Evolutionary conservation across 805 yeast genomes (phyloP).

Genomic region (Metschnikowia reukaufii): DNA sequence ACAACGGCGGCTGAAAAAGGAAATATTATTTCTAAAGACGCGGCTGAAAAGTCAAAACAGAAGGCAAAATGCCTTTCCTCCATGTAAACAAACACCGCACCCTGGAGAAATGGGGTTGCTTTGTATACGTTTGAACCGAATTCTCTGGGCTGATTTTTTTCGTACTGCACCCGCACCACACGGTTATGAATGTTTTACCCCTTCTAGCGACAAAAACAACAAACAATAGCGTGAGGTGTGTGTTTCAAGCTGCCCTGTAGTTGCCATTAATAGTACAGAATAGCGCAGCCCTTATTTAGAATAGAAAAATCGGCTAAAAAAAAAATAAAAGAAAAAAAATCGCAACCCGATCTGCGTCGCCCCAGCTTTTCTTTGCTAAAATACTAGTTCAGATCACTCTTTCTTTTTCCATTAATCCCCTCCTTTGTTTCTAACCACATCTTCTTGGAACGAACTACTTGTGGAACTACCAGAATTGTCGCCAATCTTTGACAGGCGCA

Average conservation of each 20-base stretch:
- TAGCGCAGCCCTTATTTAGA: background rate
- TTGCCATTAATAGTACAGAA: background rate
- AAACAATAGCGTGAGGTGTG: slow-evolving; percentile 4
- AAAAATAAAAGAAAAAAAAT: background rate
- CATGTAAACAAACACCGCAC: background rate
- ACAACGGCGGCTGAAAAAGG: slow-evolving; percentile 1
- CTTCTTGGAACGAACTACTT: background rate
- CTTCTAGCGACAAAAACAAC: slow-evolving; percentile 9
- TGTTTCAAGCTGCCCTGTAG: slow-evolving; percentile 9
- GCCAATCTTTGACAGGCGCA: background rate
- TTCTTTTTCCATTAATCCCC: background rate
- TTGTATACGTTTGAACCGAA: slow-evolving; percentile 15
- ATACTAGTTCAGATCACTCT: background rate
- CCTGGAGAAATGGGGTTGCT: background rate
- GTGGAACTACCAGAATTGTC: background rate
- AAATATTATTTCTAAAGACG: background rate
- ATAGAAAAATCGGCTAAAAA: background rate
- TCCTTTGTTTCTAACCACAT: background rate
- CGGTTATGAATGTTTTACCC: slow-evolving; percentile 6
- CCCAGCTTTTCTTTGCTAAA: background rate
- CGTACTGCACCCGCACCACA: slow-evolving; percentile 1
- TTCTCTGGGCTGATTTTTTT: background rate
- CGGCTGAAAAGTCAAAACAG: slow-evolving; percentile 1
- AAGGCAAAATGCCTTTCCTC: background rate
- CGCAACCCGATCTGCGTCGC: background rate